Conservation (phyloP, 805 yeast genomes). For the Candida qinlingensis region DNA sequence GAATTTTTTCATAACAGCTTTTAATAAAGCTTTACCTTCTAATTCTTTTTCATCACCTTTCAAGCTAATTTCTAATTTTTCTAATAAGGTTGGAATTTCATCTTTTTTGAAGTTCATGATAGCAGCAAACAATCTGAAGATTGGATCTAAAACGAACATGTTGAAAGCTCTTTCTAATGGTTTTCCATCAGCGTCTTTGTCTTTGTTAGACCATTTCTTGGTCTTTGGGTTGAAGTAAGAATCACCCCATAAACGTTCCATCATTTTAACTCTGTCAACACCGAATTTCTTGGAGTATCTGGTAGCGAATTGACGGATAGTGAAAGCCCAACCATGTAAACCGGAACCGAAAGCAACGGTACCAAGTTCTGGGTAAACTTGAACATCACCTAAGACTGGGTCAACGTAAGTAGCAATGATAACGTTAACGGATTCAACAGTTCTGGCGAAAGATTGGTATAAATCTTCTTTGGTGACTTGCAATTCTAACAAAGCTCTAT, state of each 20-base stretch:
- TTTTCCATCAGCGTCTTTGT: slow-evolving; percentile 93
- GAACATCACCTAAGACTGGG: slow-evolving; percentile 86
- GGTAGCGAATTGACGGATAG: slow-evolving; percentile 96
- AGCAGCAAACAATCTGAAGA: slow-evolving; percentile 93
- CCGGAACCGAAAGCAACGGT: slow-evolving; percentile 99
- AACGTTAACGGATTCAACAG: slow-evolving; percentile 99
- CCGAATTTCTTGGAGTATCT: slow-evolving; percentile 99
- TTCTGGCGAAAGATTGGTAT: slow-evolving; percentile 97
- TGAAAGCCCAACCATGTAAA: slow-evolving; percentile 99
- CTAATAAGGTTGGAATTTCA: slow-evolving; percentile 86
- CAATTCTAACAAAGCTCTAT: slow-evolving; percentile 98
- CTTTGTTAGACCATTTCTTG: slow-evolving; percentile 98
- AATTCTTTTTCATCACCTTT: slow-evolving; percentile 97
- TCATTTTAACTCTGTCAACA: slow-evolving; percentile 97
- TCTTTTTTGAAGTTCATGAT: slow-evolving; percentile 99
- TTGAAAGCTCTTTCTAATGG: slow-evolving; percentile 97
- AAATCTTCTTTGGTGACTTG: slow-evolving; percentile 98
- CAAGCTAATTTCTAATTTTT: slow-evolving; percentile 88
- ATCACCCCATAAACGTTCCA: slow-evolving; percentile 99
- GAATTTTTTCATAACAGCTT: slow-evolving; percentile 99
- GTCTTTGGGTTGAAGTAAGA: slow-evolving; percentile 99
- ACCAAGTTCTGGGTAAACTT: slow-evolving; percentile 98
- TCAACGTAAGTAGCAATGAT: slow-evolving; percentile 94
- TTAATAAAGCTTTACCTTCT: slow-evolving; percentile 97
- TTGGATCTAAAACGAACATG: slow-evolving; percentile 98